Evolutionary conservation across 140 eudicot genomes (phyloP).

Genomic region (Ambrosia hybrid): DNA sequence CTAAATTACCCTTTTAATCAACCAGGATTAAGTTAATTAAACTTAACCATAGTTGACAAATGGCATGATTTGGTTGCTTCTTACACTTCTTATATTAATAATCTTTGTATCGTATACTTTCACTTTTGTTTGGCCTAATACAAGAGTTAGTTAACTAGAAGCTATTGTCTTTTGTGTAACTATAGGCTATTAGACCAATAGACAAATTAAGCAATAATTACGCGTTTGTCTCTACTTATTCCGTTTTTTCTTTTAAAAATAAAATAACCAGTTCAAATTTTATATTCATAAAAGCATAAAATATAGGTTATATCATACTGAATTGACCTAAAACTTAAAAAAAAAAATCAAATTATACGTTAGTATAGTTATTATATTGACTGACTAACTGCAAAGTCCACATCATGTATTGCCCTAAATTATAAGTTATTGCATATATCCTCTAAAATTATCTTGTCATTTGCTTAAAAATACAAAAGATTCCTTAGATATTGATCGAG

Average conservation of each 20-base stretch:
- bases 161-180: background rate
- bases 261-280: too few species aligned
- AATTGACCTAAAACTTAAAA: background rate
- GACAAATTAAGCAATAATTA: too few species aligned
- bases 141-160: background rate
- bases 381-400: background rate
- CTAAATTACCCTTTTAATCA: too few species aligned
- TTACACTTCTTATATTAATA: too few species aligned
- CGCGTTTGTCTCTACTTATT: too few species aligned
- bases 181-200: too few species aligned
- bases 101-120: too few species aligned
- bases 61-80: too few species aligned
- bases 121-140: background rate
- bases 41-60: too few species aligned
- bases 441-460: background rate
- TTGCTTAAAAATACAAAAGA: conserved; percentile 6
- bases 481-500: conserved; percentile 10
- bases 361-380: background rate
- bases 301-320: background rate
- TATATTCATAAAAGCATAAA: background rate
- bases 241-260: too few species aligned
- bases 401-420: conserved; percentile 1
- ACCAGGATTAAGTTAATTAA: too few species aligned
- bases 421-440: background rate
- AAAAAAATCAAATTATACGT: background rate